A percentile compares a stretch with the other conserved stretches of the same genome.
Conservation (phyloP, 108 stramenopile species). For the Bacterosira constricta region DNA sequence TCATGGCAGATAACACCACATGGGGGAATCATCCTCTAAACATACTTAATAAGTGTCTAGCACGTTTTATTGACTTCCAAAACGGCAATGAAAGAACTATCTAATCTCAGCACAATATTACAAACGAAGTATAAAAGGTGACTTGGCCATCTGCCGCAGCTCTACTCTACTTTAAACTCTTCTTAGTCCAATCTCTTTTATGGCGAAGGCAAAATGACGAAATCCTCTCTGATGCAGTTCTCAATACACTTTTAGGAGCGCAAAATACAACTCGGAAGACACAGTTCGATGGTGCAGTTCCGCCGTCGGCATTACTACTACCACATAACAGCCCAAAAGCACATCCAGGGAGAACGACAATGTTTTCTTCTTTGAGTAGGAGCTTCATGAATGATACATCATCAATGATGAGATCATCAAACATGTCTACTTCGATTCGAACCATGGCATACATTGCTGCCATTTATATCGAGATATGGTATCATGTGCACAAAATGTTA, state of each 20-base stretch:
- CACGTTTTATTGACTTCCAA: too few species aligned
- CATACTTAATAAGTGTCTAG: too few species aligned
- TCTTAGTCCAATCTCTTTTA: neutral
- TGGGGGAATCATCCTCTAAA: too few species aligned
- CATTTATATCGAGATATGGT: neutral
- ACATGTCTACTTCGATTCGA: conserved; percentile 51
- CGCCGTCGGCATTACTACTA: neutral
- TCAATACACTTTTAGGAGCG: conserved; percentile 60
- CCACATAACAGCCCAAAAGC: conserved; percentile 88
- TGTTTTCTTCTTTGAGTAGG: conserved; percentile 89
- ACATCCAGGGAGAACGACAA: conserved; percentile 90
- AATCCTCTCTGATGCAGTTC: conserved; percentile 65
- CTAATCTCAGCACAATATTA: too few species aligned
- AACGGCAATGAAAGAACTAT: too few species aligned
- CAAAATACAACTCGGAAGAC: conserved; percentile 87
- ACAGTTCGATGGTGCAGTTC: neutral
- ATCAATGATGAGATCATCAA: conserved; percentile 52
- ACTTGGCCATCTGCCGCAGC: neutral
- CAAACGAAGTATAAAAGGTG: too few species aligned
- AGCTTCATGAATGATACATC: conserved; percentile 78
- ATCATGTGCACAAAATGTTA: too few species aligned
- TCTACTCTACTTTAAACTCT: neutral
- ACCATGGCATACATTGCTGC: conserved; percentile 91
- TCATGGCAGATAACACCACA: too few species aligned
- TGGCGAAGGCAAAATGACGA: conserved; percentile 74